Evolutionary conservation across 1,284 basidiomycete species (phyloP), one percentile per base, ranked within the genome.

Genomic region (Amylostereum chailletii): DNA sequence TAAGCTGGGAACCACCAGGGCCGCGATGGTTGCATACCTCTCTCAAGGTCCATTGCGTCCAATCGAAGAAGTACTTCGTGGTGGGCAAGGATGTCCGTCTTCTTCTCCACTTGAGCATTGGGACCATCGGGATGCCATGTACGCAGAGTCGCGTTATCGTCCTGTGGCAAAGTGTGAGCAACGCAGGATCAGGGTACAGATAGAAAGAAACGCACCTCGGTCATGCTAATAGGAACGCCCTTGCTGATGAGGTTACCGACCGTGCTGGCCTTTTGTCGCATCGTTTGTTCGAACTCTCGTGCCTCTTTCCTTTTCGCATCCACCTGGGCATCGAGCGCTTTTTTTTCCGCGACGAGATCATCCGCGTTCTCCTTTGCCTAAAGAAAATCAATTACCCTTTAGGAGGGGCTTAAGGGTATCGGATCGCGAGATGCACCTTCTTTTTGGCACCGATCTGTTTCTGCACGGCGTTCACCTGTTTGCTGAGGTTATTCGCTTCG

Each of bases 191-290:
- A 9, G 6, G 8, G 45, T 31, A 46, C 19, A 3, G 33, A n/a
- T 32, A 7, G 27, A 11, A 32, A 6, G 31, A n/a, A 4, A 64
- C 73, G 51, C 57, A 93, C 93, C 79, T 99, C 95, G 31, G 88
- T 93, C 68, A 81, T 63, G 67, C 89, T 93, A 57, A 96, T 81
- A 8, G 91, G 91, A 2, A 87, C 93, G 48, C 79, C 76, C 61
- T 86, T 85, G 50, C 91, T 91, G 27, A 99, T 92, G 53, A 99
- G 81, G 68, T 99, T 99, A 11, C 95, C 96, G 58, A 96, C 87
- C 38, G 75, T 81, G 55, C 78, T 75, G 29, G 91, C 92, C 63
- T 86, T 92, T 58, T 75, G 76, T 50, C 91, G 76, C 85, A 96
- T 88, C 58, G 75, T 71, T 19, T 71, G 63, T 68, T 96, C 93